phyloP scores from a whole-genome alignment of 148 eudicot species.

The Euryodendron excelsum region DNA sequence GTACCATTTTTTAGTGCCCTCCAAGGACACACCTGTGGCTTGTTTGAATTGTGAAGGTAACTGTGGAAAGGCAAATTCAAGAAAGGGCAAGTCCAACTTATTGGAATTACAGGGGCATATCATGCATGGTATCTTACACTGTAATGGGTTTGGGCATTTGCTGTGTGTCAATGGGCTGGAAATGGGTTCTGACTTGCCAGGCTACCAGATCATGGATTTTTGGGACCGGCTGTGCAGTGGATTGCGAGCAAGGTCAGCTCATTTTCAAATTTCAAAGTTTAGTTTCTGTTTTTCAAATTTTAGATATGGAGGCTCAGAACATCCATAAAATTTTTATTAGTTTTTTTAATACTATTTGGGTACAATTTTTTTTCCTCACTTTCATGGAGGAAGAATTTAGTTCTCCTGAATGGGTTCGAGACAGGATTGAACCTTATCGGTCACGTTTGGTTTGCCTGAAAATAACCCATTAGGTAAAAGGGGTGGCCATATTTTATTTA shows the following conservation, averaged over 20 bases:
- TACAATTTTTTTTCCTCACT: no score
- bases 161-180: conserved; percentile 81
- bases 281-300: no score
- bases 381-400: no score
- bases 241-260: conserved; percentile 65
- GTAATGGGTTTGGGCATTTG: conserved; percentile 97
- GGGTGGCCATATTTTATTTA: no score
- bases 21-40: conserved; percentile 64
- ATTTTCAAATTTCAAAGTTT: background rate
- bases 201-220: conserved; percentile 83
- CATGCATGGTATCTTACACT: conserved; percentile 92
- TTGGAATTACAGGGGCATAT: conserved; percentile 71
- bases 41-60: conserved; percentile 47
- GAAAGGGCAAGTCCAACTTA: conserved; percentile 41
- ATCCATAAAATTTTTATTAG: no score
- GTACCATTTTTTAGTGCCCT: conserved; percentile 87
- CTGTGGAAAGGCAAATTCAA: conserved; percentile 20
- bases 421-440: background rate
- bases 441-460: no score
- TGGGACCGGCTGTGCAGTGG: conserved; percentile 88
- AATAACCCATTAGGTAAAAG: no score
- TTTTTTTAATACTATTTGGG: no score
- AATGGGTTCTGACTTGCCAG: conserved; percentile 65
- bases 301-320: background rate
- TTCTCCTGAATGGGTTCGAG: background rate